Percentiles rank a stretch among this genome's conserved stretches.
Conservation (phyloP, 345 rosid species). For the Rhodamnia argentea region DNA sequence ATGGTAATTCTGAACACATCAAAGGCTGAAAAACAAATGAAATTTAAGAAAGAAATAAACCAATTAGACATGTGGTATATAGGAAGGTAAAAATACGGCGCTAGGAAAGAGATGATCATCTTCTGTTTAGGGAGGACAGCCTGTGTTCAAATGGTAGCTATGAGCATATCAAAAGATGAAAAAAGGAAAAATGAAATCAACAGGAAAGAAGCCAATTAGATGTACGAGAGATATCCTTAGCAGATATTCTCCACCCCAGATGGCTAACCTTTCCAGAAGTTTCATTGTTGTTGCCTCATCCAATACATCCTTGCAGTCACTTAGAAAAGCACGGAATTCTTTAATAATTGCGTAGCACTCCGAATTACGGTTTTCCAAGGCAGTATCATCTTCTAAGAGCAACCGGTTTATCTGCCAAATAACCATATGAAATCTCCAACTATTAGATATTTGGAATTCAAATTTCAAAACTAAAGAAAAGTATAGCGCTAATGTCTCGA, state of each 20-base stretch:
- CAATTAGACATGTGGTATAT: background rate
- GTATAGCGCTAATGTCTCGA: background rate
- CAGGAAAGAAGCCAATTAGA: background rate
- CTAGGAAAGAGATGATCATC: background rate
- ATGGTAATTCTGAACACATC: background rate
- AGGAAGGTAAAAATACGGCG: background rate
- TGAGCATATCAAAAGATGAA: background rate
- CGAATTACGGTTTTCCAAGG: slow-evolving; percentile 65
- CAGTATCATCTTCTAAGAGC: slow-evolving; percentile 92
- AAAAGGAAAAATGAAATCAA: background rate
- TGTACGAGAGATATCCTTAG: background rate
- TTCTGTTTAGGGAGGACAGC: background rate
- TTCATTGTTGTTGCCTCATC: slow-evolving; percentile 98
- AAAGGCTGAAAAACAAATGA: background rate
- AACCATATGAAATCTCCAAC: background rate
- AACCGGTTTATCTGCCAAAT: slow-evolving; percentile 66
- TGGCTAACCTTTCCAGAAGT: slow-evolving; percentile 82
- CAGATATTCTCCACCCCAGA: background rate
- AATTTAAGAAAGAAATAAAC: background rate
- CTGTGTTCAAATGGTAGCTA: background rate
- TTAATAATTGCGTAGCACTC: slow-evolving; percentile 75
- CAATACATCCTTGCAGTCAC: slow-evolving; percentile 92
- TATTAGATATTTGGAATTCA: background rate
- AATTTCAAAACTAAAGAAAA: background rate
- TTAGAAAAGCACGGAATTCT: slow-evolving; percentile 90